phyloP scores from a whole-genome alignment of 2,329 filamentous ascomycete genomes.

The Sarocladium oryzae region DNA sequence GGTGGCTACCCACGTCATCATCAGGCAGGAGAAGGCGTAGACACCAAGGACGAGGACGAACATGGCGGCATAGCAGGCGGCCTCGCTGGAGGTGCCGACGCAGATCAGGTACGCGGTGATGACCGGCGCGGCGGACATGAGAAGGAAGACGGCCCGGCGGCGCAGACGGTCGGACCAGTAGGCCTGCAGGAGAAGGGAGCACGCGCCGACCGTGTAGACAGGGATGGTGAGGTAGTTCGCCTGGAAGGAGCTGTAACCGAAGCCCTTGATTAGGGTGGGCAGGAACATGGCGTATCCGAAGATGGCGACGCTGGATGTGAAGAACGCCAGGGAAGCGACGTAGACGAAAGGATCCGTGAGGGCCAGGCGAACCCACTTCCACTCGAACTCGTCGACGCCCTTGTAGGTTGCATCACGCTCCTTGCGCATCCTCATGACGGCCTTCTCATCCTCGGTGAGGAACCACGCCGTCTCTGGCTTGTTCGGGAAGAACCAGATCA shows the following conservation, averaged over 20 bases:
- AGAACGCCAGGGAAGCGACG: conserved; percentile 22
- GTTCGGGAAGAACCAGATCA: conserved; percentile 35
- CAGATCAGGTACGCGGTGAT: conserved; percentile 23
- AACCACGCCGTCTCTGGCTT: conserved; percentile 38
- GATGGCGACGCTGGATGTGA: conserved; percentile 24
- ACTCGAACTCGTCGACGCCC: conserved; percentile 15
- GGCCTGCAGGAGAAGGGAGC: conserved; percentile 12
- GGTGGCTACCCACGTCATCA: conserved; percentile 39
- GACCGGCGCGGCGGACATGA: conserved; percentile 16
- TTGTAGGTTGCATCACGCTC: conserved; percentile 19
- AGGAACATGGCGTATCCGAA: conserved; percentile 30
- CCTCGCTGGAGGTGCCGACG: conserved; percentile 20
- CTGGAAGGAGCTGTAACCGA: conserved; percentile 22
- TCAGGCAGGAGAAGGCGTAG: conserved; percentile 20
- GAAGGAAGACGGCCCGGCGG: conserved; percentile 16
- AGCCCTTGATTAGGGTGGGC: conserved; percentile 26
- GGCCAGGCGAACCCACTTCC: conserved; percentile 18
- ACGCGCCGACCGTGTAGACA: conserved; percentile 22
- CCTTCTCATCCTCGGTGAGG: conserved; percentile 32
- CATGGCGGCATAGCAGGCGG: conserved; percentile 18
- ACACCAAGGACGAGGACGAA: conserved; percentile 13
- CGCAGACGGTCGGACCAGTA: conserved; percentile 20
- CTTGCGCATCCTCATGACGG: conserved; percentile 21
- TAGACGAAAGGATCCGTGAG: conserved; percentile 24
- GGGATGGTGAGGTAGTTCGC: conserved; percentile 31